Conservation (phyloP, 371 early-diverging fungal species). For the Lichtheimia ornata region DNA sequence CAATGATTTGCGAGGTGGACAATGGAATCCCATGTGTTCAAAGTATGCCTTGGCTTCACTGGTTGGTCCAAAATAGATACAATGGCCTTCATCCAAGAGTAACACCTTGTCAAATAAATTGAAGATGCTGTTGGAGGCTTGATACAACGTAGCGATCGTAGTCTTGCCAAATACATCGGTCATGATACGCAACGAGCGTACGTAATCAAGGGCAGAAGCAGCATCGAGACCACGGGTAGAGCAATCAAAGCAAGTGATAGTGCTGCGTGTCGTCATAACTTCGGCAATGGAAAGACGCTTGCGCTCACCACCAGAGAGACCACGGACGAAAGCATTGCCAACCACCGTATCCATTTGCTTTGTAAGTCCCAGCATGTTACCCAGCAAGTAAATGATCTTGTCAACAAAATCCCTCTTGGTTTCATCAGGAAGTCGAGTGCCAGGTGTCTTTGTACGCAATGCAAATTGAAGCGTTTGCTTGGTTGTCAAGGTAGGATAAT, state of each 20-base stretch:
- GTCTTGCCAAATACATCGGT: slow-evolving; percentile 65
- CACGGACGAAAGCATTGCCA: slow-evolving; percentile 82
- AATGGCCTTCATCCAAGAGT: slow-evolving; percentile 71
- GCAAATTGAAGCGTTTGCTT: slow-evolving; percentile 69
- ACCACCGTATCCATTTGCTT: slow-evolving; percentile 79
- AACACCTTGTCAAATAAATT: slow-evolving; percentile 76
- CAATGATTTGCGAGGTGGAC: slow-evolving; percentile 72
- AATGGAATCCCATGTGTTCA: slow-evolving; percentile 63
- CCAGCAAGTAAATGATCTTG: slow-evolving; percentile 53
- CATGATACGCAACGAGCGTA: slow-evolving; percentile 67
- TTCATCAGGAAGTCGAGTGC: slow-evolving; percentile 52
- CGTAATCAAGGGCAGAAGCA: slow-evolving; percentile 82
- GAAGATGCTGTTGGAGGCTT: slow-evolving; percentile 76
- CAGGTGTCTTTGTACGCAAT: slow-evolving; percentile 68
- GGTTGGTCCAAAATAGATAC: slow-evolving; percentile 76
- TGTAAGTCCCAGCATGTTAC: slow-evolving; percentile 72
- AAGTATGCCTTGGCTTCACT: slow-evolving; percentile 67
- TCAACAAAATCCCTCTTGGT: slow-evolving; percentile 42
- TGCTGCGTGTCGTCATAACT: slow-evolving; percentile 70
- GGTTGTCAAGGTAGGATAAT: slow-evolving; percentile 67
- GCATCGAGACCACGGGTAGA: slow-evolving; percentile 91
- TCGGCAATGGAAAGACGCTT: slow-evolving; percentile 88
- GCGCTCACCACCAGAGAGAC: slow-evolving; percentile 86
- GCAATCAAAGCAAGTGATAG: slow-evolving; percentile 82
- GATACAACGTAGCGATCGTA: slow-evolving; percentile 66